Evolutionary conservation across 2,329 filamentous ascomycete species (phyloP), one percentile per base, ranked within the genome.

Genomic region (Diaporthe velutina): DNA sequence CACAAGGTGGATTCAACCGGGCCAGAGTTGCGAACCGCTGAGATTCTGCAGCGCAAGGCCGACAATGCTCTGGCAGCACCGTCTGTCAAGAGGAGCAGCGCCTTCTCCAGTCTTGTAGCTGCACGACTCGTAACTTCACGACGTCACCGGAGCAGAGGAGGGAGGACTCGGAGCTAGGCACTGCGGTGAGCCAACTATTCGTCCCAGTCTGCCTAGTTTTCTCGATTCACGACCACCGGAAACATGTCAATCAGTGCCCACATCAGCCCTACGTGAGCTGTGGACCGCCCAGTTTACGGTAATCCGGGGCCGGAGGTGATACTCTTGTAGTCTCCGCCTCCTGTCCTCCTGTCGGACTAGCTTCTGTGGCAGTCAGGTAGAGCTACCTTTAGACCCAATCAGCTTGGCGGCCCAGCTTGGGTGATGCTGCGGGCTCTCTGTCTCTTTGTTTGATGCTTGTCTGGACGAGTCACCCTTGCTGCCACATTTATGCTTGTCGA

Each of bases 371-470:
- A 55, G 57, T 72, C 45, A 60, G 33, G 57, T 72, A 64, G n/a
- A n/a, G 57, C 57, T 54, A 55, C 70, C 45, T 52, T 70, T 60
- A 60, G 71, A 73, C 70, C 70, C 73, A 75, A 73, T 76, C 72
- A 57, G 52, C 67, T 74, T 74, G 68, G 68, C 72, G 61, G 45
- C 48, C 38, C 25, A 58, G 68, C 71, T 55, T 70, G 57, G 35
- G 52, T 75, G 74, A 76, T 75, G 78, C 50, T 64, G 42, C 70
- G 74, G 77, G 74, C 57, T 75, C 78, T 77, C 77, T 75, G 77
- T 78, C 81, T 78, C 77, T 81, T 78, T 82, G 85, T 85, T 85
- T 86, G 85, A 86, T 85, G 82, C 83, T 83, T 86, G 85, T 86
- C 84, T 86, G 81, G 83, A 82, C 80, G 80, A 73, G 77, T 74